Evolutionary conservation across 2,329 filamentous ascomycete species (phyloP).

Genomic region (Fusarium sp.): DNA sequence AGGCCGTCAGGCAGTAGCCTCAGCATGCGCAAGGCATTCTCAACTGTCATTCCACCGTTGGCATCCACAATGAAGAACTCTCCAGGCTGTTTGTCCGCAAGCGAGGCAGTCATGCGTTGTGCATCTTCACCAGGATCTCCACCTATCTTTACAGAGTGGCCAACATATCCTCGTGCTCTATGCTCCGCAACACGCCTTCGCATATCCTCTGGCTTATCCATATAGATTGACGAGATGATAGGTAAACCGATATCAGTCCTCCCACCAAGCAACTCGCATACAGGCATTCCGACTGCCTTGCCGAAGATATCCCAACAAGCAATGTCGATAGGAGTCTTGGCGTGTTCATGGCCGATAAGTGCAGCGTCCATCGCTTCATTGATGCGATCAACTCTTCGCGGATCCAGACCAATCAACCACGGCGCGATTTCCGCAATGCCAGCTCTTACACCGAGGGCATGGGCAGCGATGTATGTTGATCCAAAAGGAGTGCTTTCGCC

Average conservation of each 20-base stretch:
- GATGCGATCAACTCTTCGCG: slow-evolving; percentile 21
- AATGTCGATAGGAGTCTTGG: slow-evolving; percentile 26
- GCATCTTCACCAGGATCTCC: slow-evolving; percentile 25
- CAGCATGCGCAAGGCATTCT: slow-evolving; percentile 30
- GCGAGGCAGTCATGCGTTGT: slow-evolving; percentile 24
- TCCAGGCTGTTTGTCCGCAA: slow-evolving; percentile 24
- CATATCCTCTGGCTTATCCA: slow-evolving; percentile 27
- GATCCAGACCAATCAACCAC: slow-evolving; percentile 29
- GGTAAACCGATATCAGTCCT: slow-evolving; percentile 24
- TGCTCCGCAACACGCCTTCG: slow-evolving; percentile 1
- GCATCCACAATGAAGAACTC: slow-evolving; percentile 38
- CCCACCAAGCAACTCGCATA: slow-evolving; percentile 37
- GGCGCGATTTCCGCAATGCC: background rate
- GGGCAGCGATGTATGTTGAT: slow-evolving; percentile 31
- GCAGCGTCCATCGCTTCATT: slow-evolving; percentile 22
- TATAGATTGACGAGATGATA: slow-evolving; percentile 35
- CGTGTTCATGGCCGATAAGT: slow-evolving; percentile 28
- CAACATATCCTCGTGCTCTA: slow-evolving; percentile 24
- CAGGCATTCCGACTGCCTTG: slow-evolving; percentile 31
- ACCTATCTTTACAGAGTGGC: slow-evolving; percentile 33
- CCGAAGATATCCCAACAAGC: slow-evolving; percentile 30
- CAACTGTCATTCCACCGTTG: slow-evolving; percentile 33
- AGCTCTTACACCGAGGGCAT: slow-evolving; percentile 7
- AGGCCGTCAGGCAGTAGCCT: slow-evolving; percentile 28
- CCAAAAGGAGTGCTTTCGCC: slow-evolving; percentile 38